Conservation (phyloP, 108 stramenopile species). For the Discostella stelligeroides region DNA sequence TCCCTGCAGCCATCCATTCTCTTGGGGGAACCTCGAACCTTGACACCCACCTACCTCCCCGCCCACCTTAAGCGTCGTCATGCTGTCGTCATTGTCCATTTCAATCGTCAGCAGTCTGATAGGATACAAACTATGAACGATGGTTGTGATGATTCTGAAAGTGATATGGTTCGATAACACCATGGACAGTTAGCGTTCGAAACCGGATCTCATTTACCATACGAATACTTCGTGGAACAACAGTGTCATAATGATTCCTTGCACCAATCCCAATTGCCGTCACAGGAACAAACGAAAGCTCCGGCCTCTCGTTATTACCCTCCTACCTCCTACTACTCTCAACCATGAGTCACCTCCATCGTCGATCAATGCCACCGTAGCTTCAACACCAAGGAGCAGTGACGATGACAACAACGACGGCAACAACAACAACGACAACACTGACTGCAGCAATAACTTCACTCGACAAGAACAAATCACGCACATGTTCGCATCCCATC, state of each 20-base stretch:
- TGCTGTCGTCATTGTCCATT: no score
- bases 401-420: background rate
- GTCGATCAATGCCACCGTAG: conserved; percentile 27
- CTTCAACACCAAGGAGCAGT: conserved; percentile 23
- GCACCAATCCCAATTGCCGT: conserved; percentile 44
- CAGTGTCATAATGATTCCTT: conserved; percentile 30
- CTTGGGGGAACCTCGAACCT: no score
- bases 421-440: background rate
- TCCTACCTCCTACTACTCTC: conserved; percentile 20
- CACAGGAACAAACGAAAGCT: conserved; percentile 60
- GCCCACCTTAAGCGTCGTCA: no score
- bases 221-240: background rate
- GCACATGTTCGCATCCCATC: conserved; percentile 66
- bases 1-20: no score
- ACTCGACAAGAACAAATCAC: conserved; percentile 55
- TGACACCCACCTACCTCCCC: no score
- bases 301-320: conserved; percentile 74
- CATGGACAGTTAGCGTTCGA: no score
- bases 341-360: conserved; percentile 4
- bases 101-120: no score
- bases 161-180: no score
- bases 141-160: no score
- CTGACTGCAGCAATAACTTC: no score
- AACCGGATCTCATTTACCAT: no score
- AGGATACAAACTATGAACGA: no score